Base-by-base conservation (phyloP, 257 asterid species). In the Avicennia marina region DNA sequence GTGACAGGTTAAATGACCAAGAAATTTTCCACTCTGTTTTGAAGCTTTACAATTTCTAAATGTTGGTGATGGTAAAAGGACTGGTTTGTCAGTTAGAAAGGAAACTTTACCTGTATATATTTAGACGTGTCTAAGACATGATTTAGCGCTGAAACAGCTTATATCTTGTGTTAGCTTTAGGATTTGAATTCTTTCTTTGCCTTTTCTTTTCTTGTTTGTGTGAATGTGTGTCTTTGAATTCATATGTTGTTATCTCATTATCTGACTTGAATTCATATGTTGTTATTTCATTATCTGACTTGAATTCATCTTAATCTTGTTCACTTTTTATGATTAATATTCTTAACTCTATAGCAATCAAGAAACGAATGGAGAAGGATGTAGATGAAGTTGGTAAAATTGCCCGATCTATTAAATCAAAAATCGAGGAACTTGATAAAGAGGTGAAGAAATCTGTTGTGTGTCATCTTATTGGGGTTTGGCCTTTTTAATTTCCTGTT, bases 301-400 rank as follows among this genome's bases (percentile, higher is more conserved):
- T n/a, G n/a, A n/a, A n/a, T n/a, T n/a, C n/a, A n/a, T 31, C 58
- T 24, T 36, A 11, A 34, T 59, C 56, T 41, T 31, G 15, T 31
- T 44, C 46, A 53, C n/a, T 18, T 46, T 38, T 69, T 58, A 47
- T 72, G 48, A 32, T 66, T 29, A 29, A 29, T 29, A 29, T 29
- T 29, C 8, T 29, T 29, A 29, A 29, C 1, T 29, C 8, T 55
- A 52, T 80, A 93, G 99, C 77, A 58, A 89, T 93, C 69, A 93
- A 86, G 87, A 88, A 89, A 73, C 80, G 91, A 40, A 93, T 93
- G 99, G 99, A 86, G 82, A 93, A 86, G 66, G 97, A 89, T 75
- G 96, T 93, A 36, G 99, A 89, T 52, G 99, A 93, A 81, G 99
- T 93, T 59, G 97, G 96, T 52, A 86, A 80, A 83, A 72, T 89